phyloP scores from a whole-genome alignment of 2,329 filamentous ascomycete species.

The Neurospora sp. region DNA sequence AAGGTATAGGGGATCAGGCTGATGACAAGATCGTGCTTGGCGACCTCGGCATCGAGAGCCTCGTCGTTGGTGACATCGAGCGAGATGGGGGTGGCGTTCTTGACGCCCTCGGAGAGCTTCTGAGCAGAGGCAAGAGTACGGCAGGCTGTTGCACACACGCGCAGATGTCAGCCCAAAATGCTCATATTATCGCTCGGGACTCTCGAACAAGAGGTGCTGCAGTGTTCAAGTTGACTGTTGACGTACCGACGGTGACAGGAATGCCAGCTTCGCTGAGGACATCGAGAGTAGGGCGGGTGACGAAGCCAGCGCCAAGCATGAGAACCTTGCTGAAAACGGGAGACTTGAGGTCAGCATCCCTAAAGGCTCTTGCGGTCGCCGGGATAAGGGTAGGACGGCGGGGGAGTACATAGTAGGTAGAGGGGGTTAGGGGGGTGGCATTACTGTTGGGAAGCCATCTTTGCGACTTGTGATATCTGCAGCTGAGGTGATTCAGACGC shows the following conservation, averaged over 20 bases:
- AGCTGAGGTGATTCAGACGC: slow-evolving; percentile 1
- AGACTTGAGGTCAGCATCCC: slow-evolving; percentile 5
- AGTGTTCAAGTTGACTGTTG: not conserved
- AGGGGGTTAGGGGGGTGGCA: not conserved
- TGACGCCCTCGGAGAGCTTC: slow-evolving; percentile 61
- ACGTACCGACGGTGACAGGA: slow-evolving; percentile 54
- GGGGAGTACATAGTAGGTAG: not conserved
- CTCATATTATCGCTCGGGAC: not conserved
- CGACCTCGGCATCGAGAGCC: slow-evolving; percentile 72
- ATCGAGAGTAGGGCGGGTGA: slow-evolving; percentile 55
- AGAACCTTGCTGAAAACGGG: slow-evolving; percentile 23
- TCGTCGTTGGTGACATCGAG: slow-evolving; percentile 71
- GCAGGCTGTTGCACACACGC: slow-evolving; percentile 14
- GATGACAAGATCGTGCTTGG: slow-evolving; percentile 70
- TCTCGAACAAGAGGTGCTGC: not conserved
- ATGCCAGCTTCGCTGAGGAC: slow-evolving; percentile 51
- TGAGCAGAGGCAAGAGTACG: slow-evolving; percentile 59
- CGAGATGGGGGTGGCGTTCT: slow-evolving; percentile 64
- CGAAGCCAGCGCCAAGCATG: slow-evolving; percentile 45
- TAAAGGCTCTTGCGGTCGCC: slow-evolving; percentile 1
- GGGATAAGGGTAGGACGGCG: not conserved
- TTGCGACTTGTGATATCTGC: slow-evolving; percentile 5
- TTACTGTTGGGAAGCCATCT: slow-evolving; percentile 20
- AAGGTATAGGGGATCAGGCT: slow-evolving; percentile 84
- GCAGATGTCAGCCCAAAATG: not conserved